Base-by-base conservation (phyloP, 768 basidiomycete genomes). In the Galerina sulciceps region DNA sequence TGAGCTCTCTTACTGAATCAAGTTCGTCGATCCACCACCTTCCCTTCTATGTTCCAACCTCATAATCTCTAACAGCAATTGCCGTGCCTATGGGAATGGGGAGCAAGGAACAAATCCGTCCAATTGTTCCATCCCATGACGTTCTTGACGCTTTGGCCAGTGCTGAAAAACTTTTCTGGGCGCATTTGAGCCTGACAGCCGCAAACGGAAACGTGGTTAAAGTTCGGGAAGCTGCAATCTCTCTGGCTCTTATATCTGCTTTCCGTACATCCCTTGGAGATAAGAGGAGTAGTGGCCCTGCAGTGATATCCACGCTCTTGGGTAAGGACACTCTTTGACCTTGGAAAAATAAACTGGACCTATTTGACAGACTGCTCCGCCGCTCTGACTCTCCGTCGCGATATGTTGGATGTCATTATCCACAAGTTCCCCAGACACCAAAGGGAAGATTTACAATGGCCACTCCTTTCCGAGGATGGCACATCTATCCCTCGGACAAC, bases 1-100 rank as follows among this genome's bases (percentile, higher is more conserved):
- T 97, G 57, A 94, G 89, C 67, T 95, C 95, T 15, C 76, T 98
- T 20, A 84, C 89, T 0, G 96, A 99, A 70, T 96, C 96, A 1
- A 88, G 95, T 96, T 66, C 36, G 93, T 42, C 23, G 36, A 37
- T 45, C 15, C 35, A 10, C 23, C n/a, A 10, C 18, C 49, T 34
- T 35, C 31, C 13, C 26, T 43, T 35, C 42, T 18, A 38, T 10
- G 22, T 31, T 45, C 22, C 6, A 44, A 37, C n/a, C 46, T 41
- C 42, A 57, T 26, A 45, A 52, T 6, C 15, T 22, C 57, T 67
- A 17, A 35, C 61, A 97, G 91, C 91, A 20, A 89, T 96, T 59
- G 86, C 93, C 3, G 80, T 94, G 55, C 93, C 93, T 0, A 87
- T 93, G 85, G 88, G 90, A 0, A 86, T 89, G 78, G 81, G 83